phyloP scores from a whole-genome alignment of 768 basidiomycete genomes.

The Suillus hirtellus region DNA sequence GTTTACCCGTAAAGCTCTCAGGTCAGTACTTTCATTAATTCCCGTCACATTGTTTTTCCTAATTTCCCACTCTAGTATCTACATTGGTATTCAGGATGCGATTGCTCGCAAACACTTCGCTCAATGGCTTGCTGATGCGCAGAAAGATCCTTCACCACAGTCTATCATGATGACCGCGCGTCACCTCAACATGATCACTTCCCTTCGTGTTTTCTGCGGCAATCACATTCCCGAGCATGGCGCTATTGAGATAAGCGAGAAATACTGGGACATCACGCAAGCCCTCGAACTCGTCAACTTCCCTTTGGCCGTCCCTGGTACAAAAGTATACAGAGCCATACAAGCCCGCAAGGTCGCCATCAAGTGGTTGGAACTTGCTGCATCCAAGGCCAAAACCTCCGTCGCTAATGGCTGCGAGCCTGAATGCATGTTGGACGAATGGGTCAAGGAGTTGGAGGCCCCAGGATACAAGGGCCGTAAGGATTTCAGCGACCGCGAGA shows the following conservation, averaged over 20 bases:
- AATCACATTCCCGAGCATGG: slow-evolving; percentile 82
- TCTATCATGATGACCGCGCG: slow-evolving; percentile 91
- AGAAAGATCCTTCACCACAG: slow-evolving; percentile 46
- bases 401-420: slow-evolving; percentile 82
- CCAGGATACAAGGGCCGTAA: slow-evolving; percentile 69
- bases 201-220: slow-evolving; percentile 94
- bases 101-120: slow-evolving; percentile 77
- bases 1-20: slow-evolving; percentile 92
- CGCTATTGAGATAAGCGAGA: slow-evolving; percentile 79
- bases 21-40: slow-evolving; percentile 45
- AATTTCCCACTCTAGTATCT: slow-evolving; percentile 53
- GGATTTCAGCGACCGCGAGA: slow-evolving; percentile 92
- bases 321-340: slow-evolving; percentile 93
- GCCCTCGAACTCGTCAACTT: slow-evolving; percentile 99
- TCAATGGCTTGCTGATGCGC: slow-evolving; percentile 66
- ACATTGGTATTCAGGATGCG: slow-evolving; percentile 79
- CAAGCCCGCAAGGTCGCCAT: slow-evolving; percentile 87
- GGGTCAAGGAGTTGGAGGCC: slow-evolving; percentile 75
- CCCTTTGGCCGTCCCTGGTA: slow-evolving; percentile 91
- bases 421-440: slow-evolving; percentile 90
- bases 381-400: slow-evolving; percentile 72
- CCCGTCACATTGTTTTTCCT: background rate
- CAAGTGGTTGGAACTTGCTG: slow-evolving; percentile 77
- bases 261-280: slow-evolving; percentile 94
- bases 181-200: slow-evolving; percentile 95